Evolutionary conservation across 2,329 filamentous ascomycete species (phyloP), one percentile per base, ranked within the genome.

Genomic region (Cordyceps fumosorosea): DNA sequence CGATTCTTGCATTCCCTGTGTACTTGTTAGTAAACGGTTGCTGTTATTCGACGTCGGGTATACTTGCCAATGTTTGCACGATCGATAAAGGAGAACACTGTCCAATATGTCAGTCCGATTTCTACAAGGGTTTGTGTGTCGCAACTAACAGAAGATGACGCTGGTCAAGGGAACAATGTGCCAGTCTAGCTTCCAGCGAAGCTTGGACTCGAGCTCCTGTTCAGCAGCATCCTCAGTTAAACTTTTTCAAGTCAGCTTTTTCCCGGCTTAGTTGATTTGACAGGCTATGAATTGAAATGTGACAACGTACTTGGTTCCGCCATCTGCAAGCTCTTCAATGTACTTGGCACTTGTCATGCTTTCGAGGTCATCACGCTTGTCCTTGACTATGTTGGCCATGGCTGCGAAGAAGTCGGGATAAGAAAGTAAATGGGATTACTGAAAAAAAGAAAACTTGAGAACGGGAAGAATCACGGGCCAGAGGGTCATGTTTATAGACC

Each of bases 31-130:
- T 51, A 18, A 44, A 6, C 16, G 37, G 48, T 22, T 11, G 22
- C 18, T 44, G 22, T 32, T 2, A 1, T 22, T 29, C 14, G 37
- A 16, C n/a, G 52, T 1, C 14, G 26, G 14, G 20, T 24, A n/a
- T 18, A 66, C 74, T 63, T 70, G 84, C 84, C 86, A 56, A 89
- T 87, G 67, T 89, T 89, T 40, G 85, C 82, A 22, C 86, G 78
- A 68, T 88, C 86, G 64, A 88, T 87, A 71, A 88, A 88, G 70
- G 84, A 86, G 67, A 87, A 86, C 0, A 87, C 61, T 63, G 11
- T 29, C 3, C 11, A 18, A 18, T 20, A 11, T 14, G 12, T 56
- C 14, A 37, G 44, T 8, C 18, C 16, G 10, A 7, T 14, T 18
- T 12, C n/a, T n/a, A 42, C 5, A 34, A n/a, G 24, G 5, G 3